These are phyloP conservation scores for Baorangia bicolor DNA, from an alignment of 768 basidiomycete genomes.

Conservation along the genomic window DNA sequence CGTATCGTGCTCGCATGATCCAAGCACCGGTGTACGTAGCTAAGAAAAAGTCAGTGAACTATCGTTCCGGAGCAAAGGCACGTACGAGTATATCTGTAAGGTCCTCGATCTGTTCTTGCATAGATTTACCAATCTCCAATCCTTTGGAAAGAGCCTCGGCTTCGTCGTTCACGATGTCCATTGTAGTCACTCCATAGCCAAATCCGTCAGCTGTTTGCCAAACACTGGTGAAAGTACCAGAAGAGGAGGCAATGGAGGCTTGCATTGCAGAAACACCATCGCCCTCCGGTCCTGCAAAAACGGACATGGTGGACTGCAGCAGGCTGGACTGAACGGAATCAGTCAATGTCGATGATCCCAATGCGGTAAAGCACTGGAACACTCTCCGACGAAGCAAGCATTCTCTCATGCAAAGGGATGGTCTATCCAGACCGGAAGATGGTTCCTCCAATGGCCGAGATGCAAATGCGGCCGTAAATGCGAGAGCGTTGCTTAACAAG, in stretches of 20 bases:
- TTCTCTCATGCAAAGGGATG: constrained; percentile 75
- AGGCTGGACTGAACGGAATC: constrained; percentile 81
- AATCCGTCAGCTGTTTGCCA: constrained; percentile 91
- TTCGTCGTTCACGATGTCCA: constrained; percentile 51
- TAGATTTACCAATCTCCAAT: constrained; percentile 43
- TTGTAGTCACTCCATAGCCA: constrained; percentile 84
- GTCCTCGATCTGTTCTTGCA: constrained; percentile 78
- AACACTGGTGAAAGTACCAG: constrained; percentile 78
- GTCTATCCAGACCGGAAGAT: constrained; percentile 39
- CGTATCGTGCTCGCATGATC: constrained; percentile 85
- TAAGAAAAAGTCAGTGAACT: constrained; percentile 8
- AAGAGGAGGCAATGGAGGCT: constrained; percentile 84
- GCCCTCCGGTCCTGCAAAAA: constrained; percentile 86
- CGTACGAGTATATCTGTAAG: constrained; percentile 76
- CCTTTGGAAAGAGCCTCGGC: constrained; percentile 24
- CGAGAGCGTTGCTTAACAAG: constrained; percentile 84
- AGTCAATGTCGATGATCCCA: constrained; percentile 77
- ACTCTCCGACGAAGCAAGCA: constrained; percentile 80
- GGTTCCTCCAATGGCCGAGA: constrained; percentile 67
- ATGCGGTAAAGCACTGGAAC: constrained; percentile 83
- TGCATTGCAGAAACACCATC: constrained; percentile 84
- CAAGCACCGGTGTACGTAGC: constrained; percentile 69
- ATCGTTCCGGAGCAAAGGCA: background rate
- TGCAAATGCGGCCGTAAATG: constrained; percentile 83
- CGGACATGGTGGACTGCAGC: constrained; percentile 73